Evolutionary conservation across 495 filamentous ascomycete species (phyloP), one percentile per base, ranked within the genome.

Genomic region (Trichoderma gamsii): DNA sequence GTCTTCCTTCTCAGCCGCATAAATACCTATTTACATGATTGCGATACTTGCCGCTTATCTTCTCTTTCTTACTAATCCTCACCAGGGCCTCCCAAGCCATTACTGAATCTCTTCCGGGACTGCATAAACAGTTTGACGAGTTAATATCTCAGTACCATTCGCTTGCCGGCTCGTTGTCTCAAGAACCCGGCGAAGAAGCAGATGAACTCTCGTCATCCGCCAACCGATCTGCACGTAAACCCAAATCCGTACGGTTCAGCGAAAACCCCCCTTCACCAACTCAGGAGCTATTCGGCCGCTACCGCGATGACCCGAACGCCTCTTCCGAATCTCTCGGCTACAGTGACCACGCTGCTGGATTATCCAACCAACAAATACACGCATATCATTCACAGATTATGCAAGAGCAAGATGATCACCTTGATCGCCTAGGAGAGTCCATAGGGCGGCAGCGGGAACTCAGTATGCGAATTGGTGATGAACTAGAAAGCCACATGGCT

Each of bases 391-490:
- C 83, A 16, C 87, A 86, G 56, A 86, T 95, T 18, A 80, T 99
- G 23, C 84, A 84, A 3, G 87, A 97, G 67, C 96, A 98, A 75
- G 95, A 99, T 74, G 90, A 93, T 68, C 92, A 95, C 73, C 81
- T 99, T n/a, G 95, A 98, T 75, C 79, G 85, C 64, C 82, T 99
- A 29, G 92, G 93, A 12, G 86, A 87, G 70, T 91, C 87, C 67
- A 97, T 99, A 71, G 86, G 89, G n/a, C 88, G 94, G 64, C 95
- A 98, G 78, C 84, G 96, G 64, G 92, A 98, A 79, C 81, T 99
- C 71, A 92, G 89, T 71, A 95, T 97, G 75, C 91, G 93, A 81
- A 99, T 99, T 74, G 95, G 95, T 29, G 91, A 98, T 75, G 95
- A 99, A 82, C 81, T 99, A 29, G 95, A 99, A 69, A 87, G 86